Evolutionary conservation across 306 rosid genomes (phyloP).

Genomic region (Acacia acuminata): DNA sequence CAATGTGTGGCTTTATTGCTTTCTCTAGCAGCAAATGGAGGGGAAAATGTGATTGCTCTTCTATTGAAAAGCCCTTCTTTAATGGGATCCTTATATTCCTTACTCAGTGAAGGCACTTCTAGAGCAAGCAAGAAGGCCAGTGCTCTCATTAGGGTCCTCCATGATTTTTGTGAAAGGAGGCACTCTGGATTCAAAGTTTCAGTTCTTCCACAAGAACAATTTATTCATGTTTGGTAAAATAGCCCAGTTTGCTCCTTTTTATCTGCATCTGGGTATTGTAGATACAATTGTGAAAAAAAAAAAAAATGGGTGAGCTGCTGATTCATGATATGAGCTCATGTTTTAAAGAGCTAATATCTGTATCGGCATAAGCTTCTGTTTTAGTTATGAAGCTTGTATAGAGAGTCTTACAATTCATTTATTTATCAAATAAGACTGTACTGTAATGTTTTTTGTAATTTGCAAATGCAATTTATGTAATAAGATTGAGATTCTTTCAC

Average conservation of each 20-base stretch:
- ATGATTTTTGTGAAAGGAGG: conserved; percentile 61
- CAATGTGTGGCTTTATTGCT: conserved; percentile 68
- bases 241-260: conserved; percentile 37
- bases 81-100: conserved; percentile 67
- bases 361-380: conserved; percentile 59
- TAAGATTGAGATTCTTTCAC: conserved; percentile 1
- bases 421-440: conserved; percentile 29
- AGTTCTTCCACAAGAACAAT: conserved; percentile 55
- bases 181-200: conserved; percentile 49
- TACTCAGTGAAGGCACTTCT: conserved; percentile 65
- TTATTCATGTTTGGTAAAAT: conserved; percentile 61
- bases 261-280: conserved; percentile 41
- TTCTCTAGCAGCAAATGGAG: conserved; percentile 62
- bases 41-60: conserved; percentile 54
- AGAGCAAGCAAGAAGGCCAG: conserved; percentile 65
- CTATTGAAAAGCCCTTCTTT: conserved; percentile 59
- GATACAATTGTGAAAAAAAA: conserved; percentile 36
- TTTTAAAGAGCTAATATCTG: conserved; percentile 58
- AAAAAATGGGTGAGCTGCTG: background rate
- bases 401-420: conserved; percentile 28
- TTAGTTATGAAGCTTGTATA: conserved; percentile 55
- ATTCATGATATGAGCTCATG: conserved; percentile 47
- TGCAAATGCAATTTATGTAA: background rate
- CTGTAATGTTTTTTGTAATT: conserved; percentile 11
- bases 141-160: conserved; percentile 69